Percentiles rank a stretch among this genome's conserved stretches.
Evolutionary conservation across 371 early-diverging fungal species (phyloP).

Genomic region (Mortierella sp.): DNA sequence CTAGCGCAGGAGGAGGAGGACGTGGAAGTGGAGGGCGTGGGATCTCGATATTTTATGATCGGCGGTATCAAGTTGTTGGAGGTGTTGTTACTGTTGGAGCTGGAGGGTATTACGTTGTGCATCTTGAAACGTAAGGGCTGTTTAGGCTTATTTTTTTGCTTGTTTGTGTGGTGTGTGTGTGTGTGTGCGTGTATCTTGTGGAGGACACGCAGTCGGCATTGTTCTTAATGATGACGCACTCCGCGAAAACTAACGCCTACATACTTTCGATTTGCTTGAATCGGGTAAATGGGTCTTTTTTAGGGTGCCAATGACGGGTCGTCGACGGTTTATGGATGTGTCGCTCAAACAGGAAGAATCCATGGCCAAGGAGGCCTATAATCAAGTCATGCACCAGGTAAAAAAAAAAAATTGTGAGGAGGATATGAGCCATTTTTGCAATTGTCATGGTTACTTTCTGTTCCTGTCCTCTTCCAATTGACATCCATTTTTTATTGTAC

Average conservation of each 20-base stretch:
- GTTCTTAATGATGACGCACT: not conserved
- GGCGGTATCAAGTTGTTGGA: conserved; percentile 38
- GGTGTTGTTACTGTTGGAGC: conserved; percentile 39
- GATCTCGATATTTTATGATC: conserved; percentile 32
- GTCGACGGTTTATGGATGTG: conserved; percentile 75
- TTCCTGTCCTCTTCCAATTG: no score
- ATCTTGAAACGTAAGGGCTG: conserved; percentile 63
- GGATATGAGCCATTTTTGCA: no score
- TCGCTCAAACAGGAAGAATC: conserved; percentile 71
- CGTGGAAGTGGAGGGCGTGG: conserved; percentile 19
- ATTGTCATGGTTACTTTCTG: no score
- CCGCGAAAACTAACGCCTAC: no score
- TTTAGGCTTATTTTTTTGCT: not conserved
- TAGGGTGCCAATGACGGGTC: conserved; percentile 75
- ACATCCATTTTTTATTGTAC: not conserved
- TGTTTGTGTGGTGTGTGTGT: not conserved
- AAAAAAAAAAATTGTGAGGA: not conserved
- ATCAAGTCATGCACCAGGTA: conserved; percentile 70
- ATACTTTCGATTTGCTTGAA: not conserved
- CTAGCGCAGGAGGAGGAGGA: not conserved
- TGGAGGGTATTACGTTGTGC: conserved; percentile 75
- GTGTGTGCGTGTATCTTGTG: no score
- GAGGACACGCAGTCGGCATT: no score
- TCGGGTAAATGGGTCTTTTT: not conserved
- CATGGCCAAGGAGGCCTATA: conserved; percentile 78